These are phyloP conservation scores for Clonostachys byssicola DNA, from an alignment of 2,329 filamentous ascomycete species.

Conservation along the genomic window DNA sequence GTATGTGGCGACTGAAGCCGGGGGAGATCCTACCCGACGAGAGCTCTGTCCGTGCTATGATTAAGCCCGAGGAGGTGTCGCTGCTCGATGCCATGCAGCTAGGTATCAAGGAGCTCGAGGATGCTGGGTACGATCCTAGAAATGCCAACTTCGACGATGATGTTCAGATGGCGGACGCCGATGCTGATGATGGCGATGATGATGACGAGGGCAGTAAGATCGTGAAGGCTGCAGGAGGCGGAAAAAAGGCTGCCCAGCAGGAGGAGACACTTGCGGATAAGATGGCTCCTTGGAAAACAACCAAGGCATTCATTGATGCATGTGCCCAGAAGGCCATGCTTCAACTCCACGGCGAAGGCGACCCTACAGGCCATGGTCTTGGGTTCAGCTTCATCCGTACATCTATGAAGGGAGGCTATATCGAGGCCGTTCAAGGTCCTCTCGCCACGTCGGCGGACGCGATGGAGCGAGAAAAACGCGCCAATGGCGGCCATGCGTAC, in stretches of 20 bases:
- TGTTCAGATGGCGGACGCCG: conserved; percentile 57
- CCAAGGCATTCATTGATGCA: conserved; percentile 93
- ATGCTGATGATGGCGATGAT: conserved; percentile 49
- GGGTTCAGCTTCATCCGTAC: conserved; percentile 97
- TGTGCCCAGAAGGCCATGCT: conserved; percentile 96
- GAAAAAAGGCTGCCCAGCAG: conserved; percentile 42
- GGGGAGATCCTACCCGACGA: conserved; percentile 77
- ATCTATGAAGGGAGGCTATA: conserved; percentile 95
- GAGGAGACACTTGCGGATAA: conserved; percentile 79
- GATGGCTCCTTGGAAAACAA: conserved; percentile 93
- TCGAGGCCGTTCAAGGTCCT: conserved; percentile 72
- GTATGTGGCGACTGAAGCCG: conserved; percentile 72
- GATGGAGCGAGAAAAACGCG: conserved; percentile 80
- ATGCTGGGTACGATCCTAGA: conserved; percentile 77
- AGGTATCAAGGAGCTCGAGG: conserved; percentile 83
- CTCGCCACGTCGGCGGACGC: conserved; percentile 72
- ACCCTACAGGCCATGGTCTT: conserved; percentile 88
- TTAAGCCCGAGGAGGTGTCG: conserved; percentile 94
- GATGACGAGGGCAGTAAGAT: conserved; percentile 36
- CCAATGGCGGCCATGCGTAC: conserved; percentile 91
- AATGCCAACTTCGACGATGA: conserved; percentile 61
- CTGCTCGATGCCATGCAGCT: conserved; percentile 96
- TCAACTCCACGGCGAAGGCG: conserved; percentile 87
- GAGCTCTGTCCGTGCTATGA: conserved; percentile 76
- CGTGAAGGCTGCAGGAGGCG: conserved; percentile 20